phyloP scores from a whole-genome alignment of 2,329 filamentous ascomycete species.

The Diaporthe sp. region DNA sequence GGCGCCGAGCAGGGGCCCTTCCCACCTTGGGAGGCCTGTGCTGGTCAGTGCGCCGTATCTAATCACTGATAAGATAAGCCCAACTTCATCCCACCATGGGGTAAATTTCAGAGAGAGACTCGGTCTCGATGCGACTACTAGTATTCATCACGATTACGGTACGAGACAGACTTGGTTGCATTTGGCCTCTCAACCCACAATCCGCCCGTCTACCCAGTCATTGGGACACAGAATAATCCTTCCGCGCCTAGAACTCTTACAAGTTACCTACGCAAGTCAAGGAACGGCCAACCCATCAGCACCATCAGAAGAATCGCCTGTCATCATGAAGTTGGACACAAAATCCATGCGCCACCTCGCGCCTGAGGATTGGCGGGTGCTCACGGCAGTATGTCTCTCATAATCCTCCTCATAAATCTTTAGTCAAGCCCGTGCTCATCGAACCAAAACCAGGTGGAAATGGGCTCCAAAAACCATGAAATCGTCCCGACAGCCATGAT shows the following conservation, averaged over 20 bases:
- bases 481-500: constrained; percentile 94
- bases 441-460: constrained; percentile 79
- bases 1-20: constrained; percentile 25
- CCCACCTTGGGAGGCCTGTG: background rate
- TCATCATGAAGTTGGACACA: constrained; percentile 92
- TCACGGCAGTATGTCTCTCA: constrained; percentile 80
- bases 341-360: constrained; percentile 94
- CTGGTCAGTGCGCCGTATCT: constrained; percentile 37
- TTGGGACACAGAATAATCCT: background rate
- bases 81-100: constrained; percentile 28
- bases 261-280: background rate
- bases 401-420: background rate
- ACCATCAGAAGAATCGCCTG: background rate
- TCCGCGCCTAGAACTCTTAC: too few species aligned
- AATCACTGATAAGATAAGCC: constrained; percentile 41
- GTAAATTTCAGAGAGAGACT: constrained; percentile 40
- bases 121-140: background rate
- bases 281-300: background rate
- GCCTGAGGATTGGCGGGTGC: constrained; percentile 93
- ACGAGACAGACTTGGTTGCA: background rate
- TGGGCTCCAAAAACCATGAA: constrained; percentile 96
- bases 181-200: background rate
- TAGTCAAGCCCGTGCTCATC: constrained; percentile 46
- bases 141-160: background rate
- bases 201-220: background rate